phyloP scores from a whole-genome alignment of 306 rosid species.

The Nissolia schottii region DNA sequence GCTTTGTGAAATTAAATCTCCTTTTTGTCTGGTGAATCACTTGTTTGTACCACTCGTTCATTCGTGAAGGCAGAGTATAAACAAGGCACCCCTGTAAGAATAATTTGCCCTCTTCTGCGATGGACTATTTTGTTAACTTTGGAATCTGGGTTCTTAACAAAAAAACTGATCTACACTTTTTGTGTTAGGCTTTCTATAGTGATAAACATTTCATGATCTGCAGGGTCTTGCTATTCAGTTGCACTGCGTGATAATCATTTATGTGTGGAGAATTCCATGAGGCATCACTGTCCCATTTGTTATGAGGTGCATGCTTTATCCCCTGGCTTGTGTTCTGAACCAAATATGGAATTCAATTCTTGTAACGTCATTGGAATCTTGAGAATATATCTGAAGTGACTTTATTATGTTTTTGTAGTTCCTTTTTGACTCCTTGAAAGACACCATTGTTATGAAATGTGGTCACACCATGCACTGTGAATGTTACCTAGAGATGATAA shows the following conservation, averaged over 20 bases:
- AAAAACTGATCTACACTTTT: neutral
- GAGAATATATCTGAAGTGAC: slow-evolving; percentile 14
- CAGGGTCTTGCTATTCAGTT: slow-evolving; percentile 84
- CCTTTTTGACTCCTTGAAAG: slow-evolving; percentile 84
- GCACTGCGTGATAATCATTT: slow-evolving; percentile 71
- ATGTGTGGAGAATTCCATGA: slow-evolving; percentile 96
- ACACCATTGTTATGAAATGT: slow-evolving; percentile 81
- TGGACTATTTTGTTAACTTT: neutral
- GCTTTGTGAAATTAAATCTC: neutral
- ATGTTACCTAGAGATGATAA: slow-evolving; percentile 77
- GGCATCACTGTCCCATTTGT: slow-evolving; percentile 95
- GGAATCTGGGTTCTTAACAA: neutral
- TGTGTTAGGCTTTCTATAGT: neutral
- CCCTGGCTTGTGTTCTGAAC: slow-evolving; percentile 1
- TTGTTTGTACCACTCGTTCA: neutral
- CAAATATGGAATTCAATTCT: neutral
- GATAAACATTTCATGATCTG: slow-evolving; percentile 14
- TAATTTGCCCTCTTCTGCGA: neutral
- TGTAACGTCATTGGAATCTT: neutral
- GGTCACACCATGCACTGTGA: slow-evolving; percentile 95
- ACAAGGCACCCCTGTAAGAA: neutral
- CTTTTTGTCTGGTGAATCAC: neutral
- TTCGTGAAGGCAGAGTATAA: neutral
- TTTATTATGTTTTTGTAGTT: slow-evolving; percentile 48
- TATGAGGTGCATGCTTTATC: slow-evolving; percentile 64